Evolutionary conservation across 2,329 filamentous ascomycete species (phyloP).

Genomic region (Penicillium griseofulvum): DNA sequence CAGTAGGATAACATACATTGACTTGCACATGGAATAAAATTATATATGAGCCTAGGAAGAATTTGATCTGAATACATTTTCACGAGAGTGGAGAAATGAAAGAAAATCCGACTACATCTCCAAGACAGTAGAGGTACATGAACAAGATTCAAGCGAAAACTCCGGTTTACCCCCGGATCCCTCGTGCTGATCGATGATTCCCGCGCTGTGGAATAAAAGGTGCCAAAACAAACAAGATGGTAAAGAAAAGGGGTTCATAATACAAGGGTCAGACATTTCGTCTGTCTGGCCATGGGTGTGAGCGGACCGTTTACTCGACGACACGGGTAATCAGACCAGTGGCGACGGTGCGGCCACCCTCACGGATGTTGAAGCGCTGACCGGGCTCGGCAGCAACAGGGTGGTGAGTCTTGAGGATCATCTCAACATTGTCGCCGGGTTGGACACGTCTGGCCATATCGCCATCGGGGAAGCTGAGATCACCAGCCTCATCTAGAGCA

Average conservation of each 20-base stretch:
- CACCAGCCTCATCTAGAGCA: slow-evolving; percentile 61
- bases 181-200: slow-evolving; percentile 31
- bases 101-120: slow-evolving; percentile 25
- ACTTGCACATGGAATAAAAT: slow-evolving; percentile 5
- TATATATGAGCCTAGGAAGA: slow-evolving; percentile 5
- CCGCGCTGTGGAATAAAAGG: slow-evolving; percentile 34
- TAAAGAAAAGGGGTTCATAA: slow-evolving; percentile 32
- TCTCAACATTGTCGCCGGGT: slow-evolving; percentile 98
- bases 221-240: slow-evolving; percentile 28
- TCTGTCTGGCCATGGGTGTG: slow-evolving; percentile 9
- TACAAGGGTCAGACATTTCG: slow-evolving; percentile 28
- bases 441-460: slow-evolving; percentile 81
- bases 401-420: slow-evolving; percentile 81
- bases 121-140: slow-evolving; percentile 36
- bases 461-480: slow-evolving; percentile 82
- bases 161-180: slow-evolving; percentile 33
- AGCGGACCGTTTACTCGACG: slow-evolving; percentile 39
- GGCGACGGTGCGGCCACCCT: slow-evolving; percentile 87
- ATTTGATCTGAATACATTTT: slow-evolving; percentile 24
- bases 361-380: slow-evolving; percentile 96
- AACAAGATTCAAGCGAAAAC: slow-evolving; percentile 36
- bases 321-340: slow-evolving; percentile 80
- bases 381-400: slow-evolving; percentile 86
- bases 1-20: neutral
- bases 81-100: slow-evolving; percentile 32